phyloP scores from a whole-genome alignment of 805 yeast genomes.

The Ogataea trehalophila region DNA sequence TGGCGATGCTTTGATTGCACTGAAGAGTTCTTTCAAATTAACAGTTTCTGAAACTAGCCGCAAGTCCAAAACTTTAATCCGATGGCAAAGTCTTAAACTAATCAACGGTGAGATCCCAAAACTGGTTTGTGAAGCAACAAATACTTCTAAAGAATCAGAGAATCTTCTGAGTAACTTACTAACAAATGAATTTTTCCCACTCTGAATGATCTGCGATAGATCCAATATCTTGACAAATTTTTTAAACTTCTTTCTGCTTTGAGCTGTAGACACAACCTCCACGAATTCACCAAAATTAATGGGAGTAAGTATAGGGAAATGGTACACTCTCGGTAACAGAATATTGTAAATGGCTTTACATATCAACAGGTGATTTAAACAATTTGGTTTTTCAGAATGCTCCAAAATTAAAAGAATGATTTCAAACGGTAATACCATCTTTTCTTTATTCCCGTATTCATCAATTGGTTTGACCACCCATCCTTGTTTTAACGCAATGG shows the following conservation, averaged over 20 bases:
- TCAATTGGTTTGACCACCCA: constrained; percentile 25
- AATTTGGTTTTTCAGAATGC: constrained; percentile 29
- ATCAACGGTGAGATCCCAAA: constrained; percentile 88
- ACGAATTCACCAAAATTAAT: constrained; percentile 71
- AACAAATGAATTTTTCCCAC: constrained; percentile 87
- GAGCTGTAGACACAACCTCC: constrained; percentile 45
- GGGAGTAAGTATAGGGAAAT: constrained; percentile 56
- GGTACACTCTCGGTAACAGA: constrained; percentile 62
- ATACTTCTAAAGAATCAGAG: constrained; percentile 54
- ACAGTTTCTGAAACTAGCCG: constrained; percentile 88
- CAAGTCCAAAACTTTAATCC: constrained; percentile 63
- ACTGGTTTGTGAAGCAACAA: constrained; percentile 91
- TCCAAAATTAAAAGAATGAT: constrained; percentile 37
- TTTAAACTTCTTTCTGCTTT: constrained; percentile 47
- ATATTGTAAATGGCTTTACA: constrained; percentile 55
- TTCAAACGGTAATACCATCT: constrained; percentile 43
- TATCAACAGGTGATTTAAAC: constrained; percentile 52
- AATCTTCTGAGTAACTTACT: constrained; percentile 80
- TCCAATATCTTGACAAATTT: constrained; percentile 61
- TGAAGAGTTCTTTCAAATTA: constrained; percentile 73
- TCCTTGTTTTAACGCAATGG: constrained; percentile 24
- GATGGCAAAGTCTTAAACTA: constrained; percentile 68
- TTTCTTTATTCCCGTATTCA: constrained; percentile 8
- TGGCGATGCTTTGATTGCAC: constrained; percentile 59
- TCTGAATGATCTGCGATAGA: constrained; percentile 74